Base-by-base conservation (phyloP, 768 basidiomycete genomes). In the Boletus subcaerulescens region DNA sequence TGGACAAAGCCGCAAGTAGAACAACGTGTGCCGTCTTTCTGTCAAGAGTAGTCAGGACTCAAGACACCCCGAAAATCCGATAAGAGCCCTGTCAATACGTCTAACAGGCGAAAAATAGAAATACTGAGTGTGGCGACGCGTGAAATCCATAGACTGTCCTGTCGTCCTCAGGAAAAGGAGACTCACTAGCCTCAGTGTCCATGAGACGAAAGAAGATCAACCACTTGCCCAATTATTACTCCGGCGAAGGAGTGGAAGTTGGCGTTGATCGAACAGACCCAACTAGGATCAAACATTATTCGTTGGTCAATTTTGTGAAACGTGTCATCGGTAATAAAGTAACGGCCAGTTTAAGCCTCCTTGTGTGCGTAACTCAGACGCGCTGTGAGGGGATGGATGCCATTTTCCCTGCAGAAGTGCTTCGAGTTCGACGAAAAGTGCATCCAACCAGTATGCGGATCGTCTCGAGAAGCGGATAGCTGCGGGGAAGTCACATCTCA, bases 381-480 rank as follows among this genome's bases (percentile, higher is more conserved):
- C 45, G 5, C 29, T 55, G 32, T 38, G 50, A 8, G 52, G 50
- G 45, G 35, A 63, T 38, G 32, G 42, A 52, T 42, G 31, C 44
- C 38, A 50, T 53, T 59, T 48, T 33, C 50, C 24, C 42, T 42
- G 35, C 46, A 33, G 24, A 61, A 56, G 24, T 39, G 15, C 53
- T 51, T 22, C 50, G 33, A n/a, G 26, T 55, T 51, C 50, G 59
- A 47, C 43, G 45, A 46, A 57, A 45, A 33, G 32, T 38, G 50
- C 24, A 46, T 40, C 46, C 40, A 45, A 20, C 42, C 15, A 32
- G 32, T 29, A 41, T 35, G 65, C 32, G 64, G 64, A 66, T 66
- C 65, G 45, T 53, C 48, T 58, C 38, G 61, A 18, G 65, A 66
- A 66, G 66, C 20, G 22, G 3, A 7, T 18, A n/a, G n/a, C 45